Base-by-base conservation (phyloP, 305 asterid species). In the Galium porrigens region DNA sequence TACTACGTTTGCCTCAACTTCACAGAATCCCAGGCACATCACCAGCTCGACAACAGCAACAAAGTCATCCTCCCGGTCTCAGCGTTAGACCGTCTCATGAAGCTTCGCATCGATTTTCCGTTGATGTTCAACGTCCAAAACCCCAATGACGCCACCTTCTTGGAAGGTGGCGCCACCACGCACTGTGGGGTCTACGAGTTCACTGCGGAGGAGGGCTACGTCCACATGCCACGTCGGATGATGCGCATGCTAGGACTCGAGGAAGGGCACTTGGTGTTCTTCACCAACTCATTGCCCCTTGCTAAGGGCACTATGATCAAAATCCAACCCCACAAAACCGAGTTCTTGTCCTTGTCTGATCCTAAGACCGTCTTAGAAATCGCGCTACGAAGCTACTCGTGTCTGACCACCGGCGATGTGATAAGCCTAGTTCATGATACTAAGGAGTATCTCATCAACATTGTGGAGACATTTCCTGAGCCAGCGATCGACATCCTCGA, bases 141-240 rank as follows among this genome's bases (percentile, higher is more conserved):
- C 54, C 12, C 48, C 0, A 1, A 0, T 15, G 3, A 41, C 27
- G 9, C 9, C 20, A 1, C 0, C 6, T 56, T 56, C 18, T 56
- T 7, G 18, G 34, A 10, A 6, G 60, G 36, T 4, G 9, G 46
- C 0, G 34, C 15, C 46, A 30, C 33, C 2, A 39, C 66, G 0
- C 52, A 68, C 18, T 58, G 71, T 7, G 65, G 52, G 5, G 71
- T 58, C 15, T 2, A 11, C n/a, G 72, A 58, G 51, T 68, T 68
- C 48, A 42, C 66, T 1, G 34, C 72, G 2, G 66, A 68, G 5
- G 66, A 46, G 58, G 72, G 66, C 5, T 58, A 4, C 10, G 48
- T 68, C 51, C 52, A 15, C 72, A 32, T 59, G 59, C 66, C 72
- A 0, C 48, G 34, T 0, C 61, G 54, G 62, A 60, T 68, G 62